phyloP scores from a whole-genome alignment of 805 yeast genomes.

The Cyberlindnera saturnus region DNA sequence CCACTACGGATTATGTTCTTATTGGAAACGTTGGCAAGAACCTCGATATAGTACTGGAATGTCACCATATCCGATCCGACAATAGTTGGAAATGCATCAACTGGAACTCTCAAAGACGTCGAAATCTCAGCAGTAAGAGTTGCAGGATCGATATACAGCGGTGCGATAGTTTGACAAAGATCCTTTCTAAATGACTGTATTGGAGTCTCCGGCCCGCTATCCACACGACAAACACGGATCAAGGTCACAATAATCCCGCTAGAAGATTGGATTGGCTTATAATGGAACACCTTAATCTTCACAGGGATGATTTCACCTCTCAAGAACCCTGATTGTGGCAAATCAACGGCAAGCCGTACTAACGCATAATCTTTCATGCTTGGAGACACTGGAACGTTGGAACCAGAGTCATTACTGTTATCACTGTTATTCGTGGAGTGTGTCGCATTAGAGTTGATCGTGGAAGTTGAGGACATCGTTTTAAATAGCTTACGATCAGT shows the following conservation, averaged over 20 bases:
- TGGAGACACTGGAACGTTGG: slow-evolving; percentile 1
- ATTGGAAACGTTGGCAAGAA: slow-evolving; percentile 72
- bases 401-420: slow-evolving; percentile 16
- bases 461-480: slow-evolving; percentile 36
- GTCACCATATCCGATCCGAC: slow-evolving; percentile 64
- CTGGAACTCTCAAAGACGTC: slow-evolving; percentile 66
- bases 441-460: slow-evolving; percentile 28
- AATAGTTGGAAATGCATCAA: slow-evolving; percentile 83
- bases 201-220: slow-evolving; percentile 48
- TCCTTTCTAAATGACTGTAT: slow-evolving; percentile 71
- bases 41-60: slow-evolving; percentile 82
- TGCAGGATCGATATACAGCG: slow-evolving; percentile 70
- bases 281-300: slow-evolving; percentile 58
- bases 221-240: slow-evolving; percentile 71
- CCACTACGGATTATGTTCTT: slow-evolving; percentile 32
- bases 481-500: slow-evolving; percentile 36
- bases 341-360: slow-evolving; percentile 37
- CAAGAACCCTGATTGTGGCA: slow-evolving; percentile 62
- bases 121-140: slow-evolving; percentile 51
- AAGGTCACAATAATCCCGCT: slow-evolving; percentile 75
- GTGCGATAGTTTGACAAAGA: slow-evolving; percentile 67
- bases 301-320: slow-evolving; percentile 79
- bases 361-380: slow-evolving; percentile 7
- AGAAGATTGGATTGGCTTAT: slow-evolving; percentile 60
- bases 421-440: slow-evolving; percentile 15